phyloP scores from a whole-genome alignment of 2,329 filamentous ascomycete genomes.

The Phialophora macrospora region DNA sequence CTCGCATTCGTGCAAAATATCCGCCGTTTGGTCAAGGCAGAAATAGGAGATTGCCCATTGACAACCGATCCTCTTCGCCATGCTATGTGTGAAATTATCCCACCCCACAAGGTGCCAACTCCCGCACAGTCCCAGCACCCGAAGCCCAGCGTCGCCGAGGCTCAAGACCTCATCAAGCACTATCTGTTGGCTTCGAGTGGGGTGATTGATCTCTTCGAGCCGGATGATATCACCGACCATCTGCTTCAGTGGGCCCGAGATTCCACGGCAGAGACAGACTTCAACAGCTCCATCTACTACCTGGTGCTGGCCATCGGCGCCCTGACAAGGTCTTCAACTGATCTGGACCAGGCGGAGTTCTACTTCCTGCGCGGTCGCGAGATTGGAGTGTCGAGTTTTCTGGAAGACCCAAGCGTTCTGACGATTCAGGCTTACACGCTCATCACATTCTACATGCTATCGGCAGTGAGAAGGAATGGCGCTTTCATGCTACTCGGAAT shows the following conservation, averaged over 20 bases:
- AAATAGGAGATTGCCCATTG: constrained; percentile 50
- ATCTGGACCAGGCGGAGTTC: constrained; percentile 51
- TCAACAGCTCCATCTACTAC: constrained; percentile 56
- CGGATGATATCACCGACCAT: constrained; percentile 50
- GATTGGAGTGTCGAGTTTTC: constrained; percentile 53
- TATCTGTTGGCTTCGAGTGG: constrained; percentile 56
- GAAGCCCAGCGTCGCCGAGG: constrained; percentile 47
- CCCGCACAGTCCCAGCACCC: constrained; percentile 29
- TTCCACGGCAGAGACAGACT: constrained; percentile 44
- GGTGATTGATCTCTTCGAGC: constrained; percentile 56
- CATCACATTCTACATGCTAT: constrained; percentile 59
- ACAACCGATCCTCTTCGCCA: constrained; percentile 50
- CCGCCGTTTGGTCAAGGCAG: constrained; percentile 55
- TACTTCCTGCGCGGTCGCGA: constrained; percentile 56
- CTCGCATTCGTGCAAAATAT: constrained; percentile 60
- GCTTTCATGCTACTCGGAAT: constrained; percentile 59
- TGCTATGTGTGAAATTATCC: constrained; percentile 47
- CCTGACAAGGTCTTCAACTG: constrained; percentile 43
- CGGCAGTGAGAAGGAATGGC: constrained; percentile 58
- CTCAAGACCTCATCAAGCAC: constrained; percentile 49
- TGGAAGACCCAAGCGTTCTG: constrained; percentile 55
- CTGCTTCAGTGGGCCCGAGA: constrained; percentile 48
- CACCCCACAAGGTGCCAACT: constrained; percentile 29
- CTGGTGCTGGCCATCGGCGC: constrained; percentile 58
- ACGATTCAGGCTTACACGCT: constrained; percentile 59